Percentiles rank a stretch among this genome's conserved stretches.
Conservation (phyloP, 768 basidiomycete species). For the Astraeus odoratus region DNA sequence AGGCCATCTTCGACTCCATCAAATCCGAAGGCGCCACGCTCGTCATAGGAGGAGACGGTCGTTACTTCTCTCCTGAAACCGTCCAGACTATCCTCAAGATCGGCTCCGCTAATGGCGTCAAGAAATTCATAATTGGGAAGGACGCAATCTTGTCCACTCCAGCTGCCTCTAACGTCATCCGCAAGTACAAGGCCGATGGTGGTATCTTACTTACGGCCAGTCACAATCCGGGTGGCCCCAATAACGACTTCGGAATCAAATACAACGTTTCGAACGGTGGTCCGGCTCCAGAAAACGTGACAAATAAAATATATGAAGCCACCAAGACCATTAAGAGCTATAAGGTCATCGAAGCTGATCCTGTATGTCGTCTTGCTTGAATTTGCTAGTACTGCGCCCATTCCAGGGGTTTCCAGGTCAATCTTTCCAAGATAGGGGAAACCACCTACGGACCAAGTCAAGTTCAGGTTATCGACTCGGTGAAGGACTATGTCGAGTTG, state of each 20-base stretch:
- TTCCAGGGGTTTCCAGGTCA: conserved; percentile 42
- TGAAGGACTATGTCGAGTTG: conserved; percentile 78
- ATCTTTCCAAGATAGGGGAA: conserved; percentile 78
- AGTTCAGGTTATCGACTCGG: conserved; percentile 92
- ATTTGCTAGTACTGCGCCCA: conserved; percentile 1
- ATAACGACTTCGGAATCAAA: conserved; percentile 98
- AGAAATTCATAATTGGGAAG: conserved; percentile 87
- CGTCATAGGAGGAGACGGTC: conserved; percentile 96
- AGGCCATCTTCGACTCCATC: conserved; percentile 90
- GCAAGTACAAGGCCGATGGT: conserved; percentile 93
- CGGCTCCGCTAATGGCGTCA: conserved; percentile 89
- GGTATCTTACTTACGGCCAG: conserved; percentile 96
- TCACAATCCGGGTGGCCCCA: conserved; percentile 98
- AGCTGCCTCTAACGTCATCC: conserved; percentile 91
- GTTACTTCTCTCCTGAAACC: conserved; percentile 80
- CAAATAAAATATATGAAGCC: conserved; percentile 90
- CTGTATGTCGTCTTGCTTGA: conserved; percentile 36
- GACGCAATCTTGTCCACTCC: conserved; percentile 93
- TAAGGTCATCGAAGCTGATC: conserved; percentile 71
- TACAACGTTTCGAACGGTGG: conserved; percentile 98
- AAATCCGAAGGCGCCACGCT: conserved; percentile 72
- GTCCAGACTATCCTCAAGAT: conserved; percentile 92
- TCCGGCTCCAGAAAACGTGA: conserved; percentile 93
- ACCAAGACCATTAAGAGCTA: conserved; percentile 84
- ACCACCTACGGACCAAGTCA: conserved; percentile 74